Conservation (phyloP, 139 green algal species). For the Pleodorina starrii region DNA sequence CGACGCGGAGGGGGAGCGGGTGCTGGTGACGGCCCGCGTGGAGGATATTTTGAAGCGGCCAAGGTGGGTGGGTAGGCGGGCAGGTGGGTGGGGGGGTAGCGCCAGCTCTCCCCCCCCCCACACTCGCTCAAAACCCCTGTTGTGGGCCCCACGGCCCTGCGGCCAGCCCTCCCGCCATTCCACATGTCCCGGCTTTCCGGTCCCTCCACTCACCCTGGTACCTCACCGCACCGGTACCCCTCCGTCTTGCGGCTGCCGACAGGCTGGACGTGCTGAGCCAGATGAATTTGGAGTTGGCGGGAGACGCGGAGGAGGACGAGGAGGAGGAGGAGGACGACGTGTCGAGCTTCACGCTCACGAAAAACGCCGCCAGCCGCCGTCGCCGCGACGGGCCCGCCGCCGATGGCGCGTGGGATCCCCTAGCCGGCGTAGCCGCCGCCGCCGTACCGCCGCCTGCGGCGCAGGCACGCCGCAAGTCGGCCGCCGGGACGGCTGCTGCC, state of each 20-base stretch:
- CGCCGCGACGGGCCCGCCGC: background rate
- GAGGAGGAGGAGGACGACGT: constrained; percentile 14
- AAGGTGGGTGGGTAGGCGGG: constrained; percentile 33
- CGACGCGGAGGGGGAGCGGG: background rate
- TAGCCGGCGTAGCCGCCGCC: background rate
- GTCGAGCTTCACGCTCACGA: background rate
- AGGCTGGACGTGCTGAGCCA: constrained; percentile 30
- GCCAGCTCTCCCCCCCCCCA: no score
- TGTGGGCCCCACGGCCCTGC: no score
- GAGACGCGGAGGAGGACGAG: background rate
- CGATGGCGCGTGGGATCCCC: constrained; percentile 12
- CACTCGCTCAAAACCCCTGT: no score
- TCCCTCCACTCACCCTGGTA: background rate
- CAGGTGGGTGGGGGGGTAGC: no score
- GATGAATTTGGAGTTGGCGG: background rate
- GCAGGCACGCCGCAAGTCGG: background rate
- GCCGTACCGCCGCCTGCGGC: background rate
- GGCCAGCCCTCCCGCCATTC: no score
- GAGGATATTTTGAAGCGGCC: constrained; percentile 58
- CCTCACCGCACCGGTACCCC: background rate
- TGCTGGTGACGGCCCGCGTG: constrained; percentile 49
- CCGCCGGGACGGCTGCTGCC: background rate
- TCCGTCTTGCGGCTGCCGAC: no score
- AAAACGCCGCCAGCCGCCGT: background rate
- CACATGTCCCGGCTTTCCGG: no score